phyloP scores from a whole-genome alignment of 805 yeast species.

The Saccharomyces mikatae region DNA sequence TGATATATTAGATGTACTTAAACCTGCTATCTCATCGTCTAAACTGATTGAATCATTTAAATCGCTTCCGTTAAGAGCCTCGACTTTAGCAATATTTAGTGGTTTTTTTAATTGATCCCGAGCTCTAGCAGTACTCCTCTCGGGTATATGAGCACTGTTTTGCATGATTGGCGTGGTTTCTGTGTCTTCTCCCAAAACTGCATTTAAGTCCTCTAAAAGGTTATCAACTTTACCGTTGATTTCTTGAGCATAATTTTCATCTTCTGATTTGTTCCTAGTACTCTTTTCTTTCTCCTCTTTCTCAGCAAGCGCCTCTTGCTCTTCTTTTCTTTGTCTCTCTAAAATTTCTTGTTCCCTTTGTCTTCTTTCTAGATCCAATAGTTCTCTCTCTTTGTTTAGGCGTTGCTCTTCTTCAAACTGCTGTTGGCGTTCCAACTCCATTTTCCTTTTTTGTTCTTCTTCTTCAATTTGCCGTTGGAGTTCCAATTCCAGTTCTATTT shows the following conservation, averaged over 20 bases:
- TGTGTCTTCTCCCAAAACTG: conserved; percentile 13
- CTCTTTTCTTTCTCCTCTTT: neutral
- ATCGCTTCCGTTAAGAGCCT: conserved; percentile 2
- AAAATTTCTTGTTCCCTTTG: conserved; percentile 2
- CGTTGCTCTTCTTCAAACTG: conserved; percentile 2
- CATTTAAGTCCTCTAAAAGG: conserved; percentile 19
- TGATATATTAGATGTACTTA: neutral
- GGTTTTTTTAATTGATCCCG: neutral
- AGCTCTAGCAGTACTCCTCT: neutral
- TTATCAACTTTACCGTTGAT: conserved; percentile 6
- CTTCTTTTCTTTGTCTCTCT: neutral
- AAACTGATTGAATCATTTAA: conserved; percentile 1
- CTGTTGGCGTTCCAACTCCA: conserved; percentile 1
- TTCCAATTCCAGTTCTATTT: neutral
- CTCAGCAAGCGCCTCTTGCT: neutral
- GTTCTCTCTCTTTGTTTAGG: neutral
- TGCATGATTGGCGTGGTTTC: neutral
- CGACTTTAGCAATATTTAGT: conserved; percentile 4
- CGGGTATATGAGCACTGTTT: neutral
- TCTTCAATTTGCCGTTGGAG: conserved; percentile 1
- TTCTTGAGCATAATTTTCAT: neutral
- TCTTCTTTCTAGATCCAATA: neutral
- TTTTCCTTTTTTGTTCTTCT: neutral
- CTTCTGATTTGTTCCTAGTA: neutral
- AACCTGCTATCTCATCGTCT: conserved; percentile 2